A percentile compares a stretch with the other conserved stretches of the same genome.
Conservation (phyloP, 2,329 filamentous ascomycete species). For the Ophiostoma tasmaniense region DNA sequence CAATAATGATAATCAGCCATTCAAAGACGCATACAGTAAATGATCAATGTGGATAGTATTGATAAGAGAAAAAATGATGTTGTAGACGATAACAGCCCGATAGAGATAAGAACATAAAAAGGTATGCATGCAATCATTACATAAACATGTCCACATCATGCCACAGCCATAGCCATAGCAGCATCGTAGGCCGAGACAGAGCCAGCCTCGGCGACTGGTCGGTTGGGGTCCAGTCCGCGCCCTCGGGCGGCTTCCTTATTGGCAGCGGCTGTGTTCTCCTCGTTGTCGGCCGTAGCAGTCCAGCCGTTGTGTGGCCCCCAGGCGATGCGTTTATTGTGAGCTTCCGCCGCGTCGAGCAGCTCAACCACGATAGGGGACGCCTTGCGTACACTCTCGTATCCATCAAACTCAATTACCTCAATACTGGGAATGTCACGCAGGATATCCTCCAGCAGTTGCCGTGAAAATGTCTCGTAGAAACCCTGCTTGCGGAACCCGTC, state of each 20-base stretch:
- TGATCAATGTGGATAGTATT: neutral
- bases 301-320: slow-evolving; percentile 64
- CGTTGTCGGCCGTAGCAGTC: slow-evolving; percentile 29
- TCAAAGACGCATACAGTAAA: neutral
- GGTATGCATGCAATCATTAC: neutral
- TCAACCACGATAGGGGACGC: slow-evolving; percentile 55
- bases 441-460: slow-evolving; percentile 47
- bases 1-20: neutral
- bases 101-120: neutral
- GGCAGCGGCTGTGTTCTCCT: neutral
- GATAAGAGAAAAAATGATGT: neutral
- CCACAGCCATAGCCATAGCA: slow-evolving; percentile 5
- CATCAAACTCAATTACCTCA: slow-evolving; percentile 59
- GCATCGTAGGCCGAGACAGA: slow-evolving; percentile 2
- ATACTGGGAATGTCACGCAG: slow-evolving; percentile 49
- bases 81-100: neutral
- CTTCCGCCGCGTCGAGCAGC: slow-evolving; percentile 44
- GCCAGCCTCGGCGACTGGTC: neutral
- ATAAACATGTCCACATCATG: neutral
- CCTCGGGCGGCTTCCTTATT: neutral
- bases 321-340: slow-evolving; percentile 43
- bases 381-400: slow-evolving; percentile 56
- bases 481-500: slow-evolving; percentile 59
- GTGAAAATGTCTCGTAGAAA: slow-evolving; percentile 62
- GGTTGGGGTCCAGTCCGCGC: neutral